Base-by-base conservation (phyloP, 1,284 basidiomycete genomes). In the Moesziomyces aphidis region DNA sequence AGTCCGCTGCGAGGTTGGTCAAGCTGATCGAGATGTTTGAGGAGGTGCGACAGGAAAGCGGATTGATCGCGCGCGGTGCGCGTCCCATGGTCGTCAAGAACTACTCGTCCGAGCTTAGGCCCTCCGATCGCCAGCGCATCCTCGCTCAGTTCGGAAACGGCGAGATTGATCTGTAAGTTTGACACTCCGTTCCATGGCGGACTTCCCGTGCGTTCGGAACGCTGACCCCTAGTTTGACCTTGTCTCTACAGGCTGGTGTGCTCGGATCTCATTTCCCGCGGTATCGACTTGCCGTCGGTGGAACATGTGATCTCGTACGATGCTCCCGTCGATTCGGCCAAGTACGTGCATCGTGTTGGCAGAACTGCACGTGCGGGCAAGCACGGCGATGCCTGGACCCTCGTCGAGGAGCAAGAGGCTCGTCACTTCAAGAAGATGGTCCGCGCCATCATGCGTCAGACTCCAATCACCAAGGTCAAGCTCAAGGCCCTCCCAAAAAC, bases 311-410 rank as follows among this genome's bases (percentile, higher is more conserved):
- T 99, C 44, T 94, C 91, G 73, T 98, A 98, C 85, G 96, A 98
- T 85, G 91, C 91, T 3, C 95, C 96, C 1, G 89, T 97, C n/a
- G 96, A 98, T 82, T 93, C 97, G 89, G 90, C 93, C 53, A 98
- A 98, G 85, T 98, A 99, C 82, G 93, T 99, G 21, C 96, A 99
- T 85, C 91, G 96, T 50, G 95, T 95, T 0, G 96, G 96, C 21
- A 89, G 96, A 44, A 98, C 96, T 1, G 96, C 96, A 4, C 89
- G 96, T 64, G 96, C 96, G 2, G 94, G 94, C 1, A 88, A 92
- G 49, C 86, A 86, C 15, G 96, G 96, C 5, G 89, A 92, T 69
- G 94, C 94, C 0, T 99, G 95, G 95, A 93, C 92, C 3, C 86
- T 99, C 69, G 93, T 98, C 5, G 96, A 99, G 86, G 93, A 94